Evolutionary conservation across 495 filamentous ascomycete species (phyloP).

Genomic region (Cercophora scortea): DNA sequence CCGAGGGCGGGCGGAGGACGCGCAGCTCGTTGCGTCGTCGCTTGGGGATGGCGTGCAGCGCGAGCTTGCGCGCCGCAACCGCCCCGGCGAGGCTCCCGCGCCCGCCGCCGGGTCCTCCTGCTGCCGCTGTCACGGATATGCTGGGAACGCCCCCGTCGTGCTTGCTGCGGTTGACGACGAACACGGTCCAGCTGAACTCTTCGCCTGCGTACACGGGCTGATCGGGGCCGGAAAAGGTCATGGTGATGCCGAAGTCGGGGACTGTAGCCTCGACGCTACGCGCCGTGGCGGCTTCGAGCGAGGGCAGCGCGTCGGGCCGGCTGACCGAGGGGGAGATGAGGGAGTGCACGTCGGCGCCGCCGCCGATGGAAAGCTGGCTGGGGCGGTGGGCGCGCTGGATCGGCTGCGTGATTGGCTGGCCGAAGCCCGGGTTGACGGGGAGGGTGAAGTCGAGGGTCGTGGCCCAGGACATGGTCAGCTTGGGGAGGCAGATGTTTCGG

Average conservation of each 20-base stretch:
- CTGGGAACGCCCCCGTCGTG: not conserved
- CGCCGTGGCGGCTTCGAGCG: constrained; percentile 36
- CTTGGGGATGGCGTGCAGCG: constrained; percentile 70
- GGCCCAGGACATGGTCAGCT: constrained; percentile 71
- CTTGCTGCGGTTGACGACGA: constrained; percentile 74
- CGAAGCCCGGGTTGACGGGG: constrained; percentile 49
- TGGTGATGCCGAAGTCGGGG: constrained; percentile 61
- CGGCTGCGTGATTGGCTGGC: constrained; percentile 41
- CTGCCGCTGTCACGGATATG: not conserved
- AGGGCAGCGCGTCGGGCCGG: constrained; percentile 47
- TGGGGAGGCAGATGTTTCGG: constrained; percentile 55
- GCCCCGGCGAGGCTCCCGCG: not conserved
- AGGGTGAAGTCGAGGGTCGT: constrained; percentile 77
- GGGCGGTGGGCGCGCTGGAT: constrained; percentile 60
- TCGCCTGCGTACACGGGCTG: constrained; percentile 53
- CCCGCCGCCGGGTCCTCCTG: constrained; percentile 14
- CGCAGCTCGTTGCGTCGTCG: constrained; percentile 60
- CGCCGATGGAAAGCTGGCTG: constrained; percentile 49
- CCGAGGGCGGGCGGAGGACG: constrained; percentile 47
- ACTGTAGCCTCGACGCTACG: constrained; percentile 38
- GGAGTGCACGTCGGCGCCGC: constrained; percentile 33
- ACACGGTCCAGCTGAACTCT: constrained; percentile 77
- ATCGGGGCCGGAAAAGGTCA: constrained; percentile 60
- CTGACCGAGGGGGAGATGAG: constrained; percentile 38
- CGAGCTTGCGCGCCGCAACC: constrained; percentile 58